Base-by-base conservation (phyloP, 768 basidiomycete genomes). In the Artomyces pyxidatus region DNA sequence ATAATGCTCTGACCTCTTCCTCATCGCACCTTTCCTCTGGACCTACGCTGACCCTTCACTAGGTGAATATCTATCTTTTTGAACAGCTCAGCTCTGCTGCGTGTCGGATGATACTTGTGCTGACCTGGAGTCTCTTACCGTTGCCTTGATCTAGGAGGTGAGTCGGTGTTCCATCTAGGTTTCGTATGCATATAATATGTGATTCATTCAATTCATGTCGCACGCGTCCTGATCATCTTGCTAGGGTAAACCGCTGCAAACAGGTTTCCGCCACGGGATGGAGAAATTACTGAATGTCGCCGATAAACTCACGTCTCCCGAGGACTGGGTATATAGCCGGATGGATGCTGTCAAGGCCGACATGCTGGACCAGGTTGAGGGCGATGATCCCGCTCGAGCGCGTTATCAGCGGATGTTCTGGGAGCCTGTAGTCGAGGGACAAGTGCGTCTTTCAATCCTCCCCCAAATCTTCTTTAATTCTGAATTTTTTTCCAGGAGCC, bases 261-360 rank as follows among this genome's bases (percentile, higher is more conserved):
- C 80, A 0, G 88, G 88, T 8, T 91, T 94, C 65, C 75, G 71
- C 6, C 61, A 64, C 38, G 88, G 85, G 16, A 96, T 96, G 92
- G 91, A 96, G 58, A 66, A 67, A 35, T 63, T 88, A 4, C 71
- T 96, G 25, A 84, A 79, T 32, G 79, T 86, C n/a, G 66, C 63
- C 19, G 50, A 54, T 6, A 54, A 58, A 21, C 47, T 42, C 35
- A 22, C 41, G n/a, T 26, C 28, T 6, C 56, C 51, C 22, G 47
- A 47, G 25, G 55, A 45, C 37, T 51, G 52, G 35, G 42, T 54
- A 1, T 53, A 60, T 38, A 48, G 63, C n/a, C 59, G 80, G 40
- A 68, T 70, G 19, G 76, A 85, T 53, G 73, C 73, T 7, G 69
- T 73, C 8, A 73, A 76, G 55, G 84, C 84, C 0, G 88, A 90